These are phyloP conservation scores for Raffaelea arxii DNA, from an alignment of 2,329 filamentous ascomycete species.

Conservation along the genomic window DNA sequence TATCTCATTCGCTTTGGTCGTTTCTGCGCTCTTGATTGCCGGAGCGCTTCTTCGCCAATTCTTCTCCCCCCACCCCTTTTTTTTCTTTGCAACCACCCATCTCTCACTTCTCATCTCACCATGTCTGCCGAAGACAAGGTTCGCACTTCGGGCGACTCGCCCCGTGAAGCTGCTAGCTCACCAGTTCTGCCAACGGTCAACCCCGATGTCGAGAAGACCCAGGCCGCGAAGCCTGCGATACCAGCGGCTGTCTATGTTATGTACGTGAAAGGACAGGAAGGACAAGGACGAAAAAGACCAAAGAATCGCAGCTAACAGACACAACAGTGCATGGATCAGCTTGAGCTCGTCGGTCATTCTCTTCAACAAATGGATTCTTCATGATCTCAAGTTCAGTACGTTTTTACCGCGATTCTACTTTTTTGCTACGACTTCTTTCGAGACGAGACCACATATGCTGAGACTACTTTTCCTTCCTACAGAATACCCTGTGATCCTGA, in stretches of 20 bases:
- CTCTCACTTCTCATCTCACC: conserved; percentile 15
- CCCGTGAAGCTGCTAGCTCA: conserved; percentile 37
- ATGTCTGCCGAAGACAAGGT: conserved; percentile 72
- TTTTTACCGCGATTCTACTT: too few relatives aligned
- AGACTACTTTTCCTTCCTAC: conserved; percentile 8
- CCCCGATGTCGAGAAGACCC: conserved; percentile 61
- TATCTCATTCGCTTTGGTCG: too few relatives aligned
- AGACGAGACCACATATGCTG: too few relatives aligned
- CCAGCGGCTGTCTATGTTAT: conserved; percentile 81
- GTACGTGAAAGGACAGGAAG: too few relatives aligned
- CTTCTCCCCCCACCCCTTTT: too few relatives aligned
- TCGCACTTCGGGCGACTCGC: conserved; percentile 69
- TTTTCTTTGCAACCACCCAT: too few relatives aligned
- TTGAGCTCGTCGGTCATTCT: conserved; percentile 91
- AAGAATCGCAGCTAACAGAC: too few relatives aligned
- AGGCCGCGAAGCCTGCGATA: conserved; percentile 53
- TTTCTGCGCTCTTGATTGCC: too few relatives aligned
- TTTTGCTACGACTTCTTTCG: too few relatives aligned
- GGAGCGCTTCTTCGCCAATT: not conserved
- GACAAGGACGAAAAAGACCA: too few relatives aligned
- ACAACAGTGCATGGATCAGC: conserved; percentile 75
- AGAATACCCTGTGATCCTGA: conserved; percentile 73
- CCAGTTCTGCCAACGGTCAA: conserved; percentile 73
- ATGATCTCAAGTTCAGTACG: conserved; percentile 72
- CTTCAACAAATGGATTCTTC: conserved; percentile 98